Conservation (phyloP, 257 asterid genomes). For the Ballota nigra region DNA sequence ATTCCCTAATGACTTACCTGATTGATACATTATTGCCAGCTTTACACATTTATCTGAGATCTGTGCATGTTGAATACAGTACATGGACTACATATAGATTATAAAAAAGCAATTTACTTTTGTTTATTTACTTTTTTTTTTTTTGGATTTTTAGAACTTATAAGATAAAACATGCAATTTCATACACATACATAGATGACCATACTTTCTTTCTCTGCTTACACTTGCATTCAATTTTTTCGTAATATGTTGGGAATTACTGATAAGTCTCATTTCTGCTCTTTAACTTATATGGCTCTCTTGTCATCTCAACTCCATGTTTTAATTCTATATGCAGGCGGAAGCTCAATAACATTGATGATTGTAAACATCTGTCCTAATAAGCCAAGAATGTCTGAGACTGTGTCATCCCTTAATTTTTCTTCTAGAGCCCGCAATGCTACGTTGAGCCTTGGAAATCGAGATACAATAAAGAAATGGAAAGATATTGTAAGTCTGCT, state of each 20-base stretch:
- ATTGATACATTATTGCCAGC: too few relatives aligned
- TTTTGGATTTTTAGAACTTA: too few relatives aligned
- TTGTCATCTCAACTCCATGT: constrained; percentile 1
- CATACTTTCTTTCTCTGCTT: constrained; percentile 20
- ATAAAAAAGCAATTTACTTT: background rate
- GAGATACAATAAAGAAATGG: constrained; percentile 95
- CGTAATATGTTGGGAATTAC: background rate
- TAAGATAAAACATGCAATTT: background rate
- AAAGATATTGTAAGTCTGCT: constrained; percentile 81
- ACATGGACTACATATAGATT: background rate
- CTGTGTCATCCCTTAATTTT: constrained; percentile 85
- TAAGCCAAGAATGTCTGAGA: constrained; percentile 69
- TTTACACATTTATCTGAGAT: too few relatives aligned
- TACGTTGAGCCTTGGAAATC: constrained; percentile 81
- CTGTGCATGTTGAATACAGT: constrained; percentile 11
- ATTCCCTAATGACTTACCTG: too few relatives aligned
- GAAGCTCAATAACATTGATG: constrained; percentile 88
- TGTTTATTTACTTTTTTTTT: background rate
- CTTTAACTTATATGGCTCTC: background rate
- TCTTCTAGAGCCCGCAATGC: constrained; percentile 94
- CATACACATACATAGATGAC: background rate
- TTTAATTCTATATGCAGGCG: constrained; percentile 59
- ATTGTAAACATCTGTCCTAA: constrained; percentile 75
- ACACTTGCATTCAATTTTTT: constrained; percentile 1
- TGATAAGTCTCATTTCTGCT: constrained; percentile 1